Evolutionary conservation across 768 basidiomycete species (phyloP).

Genomic region (Fomitopsis serialis): DNA sequence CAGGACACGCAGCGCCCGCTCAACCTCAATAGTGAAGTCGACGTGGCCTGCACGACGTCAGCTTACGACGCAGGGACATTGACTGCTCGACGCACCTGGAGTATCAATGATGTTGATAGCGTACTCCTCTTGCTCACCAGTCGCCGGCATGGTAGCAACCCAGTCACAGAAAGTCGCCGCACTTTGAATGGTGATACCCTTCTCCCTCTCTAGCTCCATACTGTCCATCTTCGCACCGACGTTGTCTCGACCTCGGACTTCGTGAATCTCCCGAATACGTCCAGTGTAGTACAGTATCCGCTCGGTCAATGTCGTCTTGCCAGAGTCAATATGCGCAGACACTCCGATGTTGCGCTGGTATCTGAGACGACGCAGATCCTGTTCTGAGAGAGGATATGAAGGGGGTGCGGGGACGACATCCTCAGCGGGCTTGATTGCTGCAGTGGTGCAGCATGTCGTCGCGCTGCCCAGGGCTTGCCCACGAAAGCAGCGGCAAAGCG

Average conservation of each 20-base stretch:
- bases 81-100: constrained; percentile 52
- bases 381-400: constrained; percentile 42
- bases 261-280: constrained; percentile 92
- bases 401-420: constrained; percentile 8
- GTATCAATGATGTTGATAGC: constrained; percentile 99
- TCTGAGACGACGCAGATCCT: constrained; percentile 59
- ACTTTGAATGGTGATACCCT: constrained; percentile 98
- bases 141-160: constrained; percentile 62
- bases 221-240: constrained; percentile 99
- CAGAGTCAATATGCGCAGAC: constrained; percentile 92
- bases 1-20: constrained; percentile 90
- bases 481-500: neutral
- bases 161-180: constrained; percentile 99
- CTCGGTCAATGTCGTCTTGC: constrained; percentile 97
- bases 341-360: constrained; percentile 95
- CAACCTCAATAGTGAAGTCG: constrained; percentile 99
- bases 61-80: neutral
- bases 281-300: constrained; percentile 96
- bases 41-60: constrained; percentile 72
- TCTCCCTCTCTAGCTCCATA: constrained; percentile 98
- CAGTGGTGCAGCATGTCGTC: constrained; percentile 17
- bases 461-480: constrained; percentile 6
- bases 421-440: constrained; percentile 9
- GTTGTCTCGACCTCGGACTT: constrained; percentile 91
- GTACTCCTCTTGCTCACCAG: constrained; percentile 71